phyloP scores from a whole-genome alignment of 768 basidiomycete genomes.

The Favolaschia claudopus region DNA sequence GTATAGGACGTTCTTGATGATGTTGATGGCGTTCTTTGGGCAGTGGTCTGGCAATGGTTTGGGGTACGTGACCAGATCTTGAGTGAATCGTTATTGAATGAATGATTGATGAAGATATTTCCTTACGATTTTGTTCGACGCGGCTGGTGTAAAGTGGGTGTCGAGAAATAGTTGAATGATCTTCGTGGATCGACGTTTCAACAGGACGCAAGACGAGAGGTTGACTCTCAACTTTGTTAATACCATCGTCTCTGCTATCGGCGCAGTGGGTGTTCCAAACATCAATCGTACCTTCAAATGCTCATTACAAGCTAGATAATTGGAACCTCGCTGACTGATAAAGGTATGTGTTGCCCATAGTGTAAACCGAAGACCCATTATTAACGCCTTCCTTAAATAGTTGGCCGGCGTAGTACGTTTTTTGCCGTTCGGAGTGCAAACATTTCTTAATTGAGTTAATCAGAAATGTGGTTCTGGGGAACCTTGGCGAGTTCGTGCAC shows the following conservation, averaged over 20 bases:
- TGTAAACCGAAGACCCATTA: too few relatives aligned
- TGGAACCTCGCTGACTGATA: slow-evolving; percentile 16
- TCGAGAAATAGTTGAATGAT: too few relatives aligned
- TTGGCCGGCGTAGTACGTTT: slow-evolving; percentile 30
- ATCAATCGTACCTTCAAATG: too few relatives aligned
- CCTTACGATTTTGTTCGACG: slow-evolving; percentile 32
- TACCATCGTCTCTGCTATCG: slow-evolving; percentile 31
- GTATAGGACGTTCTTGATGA: slow-evolving; percentile 42
- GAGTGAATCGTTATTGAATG: too few relatives aligned
- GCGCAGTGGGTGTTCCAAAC: slow-evolving; percentile 27
- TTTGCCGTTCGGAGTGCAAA: not conserved
- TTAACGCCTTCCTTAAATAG: slow-evolving; percentile 6
- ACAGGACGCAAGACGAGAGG: slow-evolving; percentile 30
- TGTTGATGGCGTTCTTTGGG: slow-evolving; percentile 50
- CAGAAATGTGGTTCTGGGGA: slow-evolving; percentile 38
- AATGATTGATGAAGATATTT: slow-evolving; percentile 29
- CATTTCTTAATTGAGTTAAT: not conserved
- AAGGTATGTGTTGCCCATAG: slow-evolving; percentile 5
- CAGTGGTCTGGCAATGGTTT: slow-evolving; percentile 25
- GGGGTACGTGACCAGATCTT: slow-evolving; percentile 30
- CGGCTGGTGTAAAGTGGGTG: slow-evolving; percentile 31
- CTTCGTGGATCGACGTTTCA: not conserved
- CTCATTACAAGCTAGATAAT: not conserved
- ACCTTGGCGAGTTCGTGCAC: slow-evolving; percentile 27
- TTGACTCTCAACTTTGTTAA: slow-evolving; percentile 36